Evolutionary conservation across 441 rosid species (phyloP).

Genomic region (Metrosideros polymorpha): DNA sequence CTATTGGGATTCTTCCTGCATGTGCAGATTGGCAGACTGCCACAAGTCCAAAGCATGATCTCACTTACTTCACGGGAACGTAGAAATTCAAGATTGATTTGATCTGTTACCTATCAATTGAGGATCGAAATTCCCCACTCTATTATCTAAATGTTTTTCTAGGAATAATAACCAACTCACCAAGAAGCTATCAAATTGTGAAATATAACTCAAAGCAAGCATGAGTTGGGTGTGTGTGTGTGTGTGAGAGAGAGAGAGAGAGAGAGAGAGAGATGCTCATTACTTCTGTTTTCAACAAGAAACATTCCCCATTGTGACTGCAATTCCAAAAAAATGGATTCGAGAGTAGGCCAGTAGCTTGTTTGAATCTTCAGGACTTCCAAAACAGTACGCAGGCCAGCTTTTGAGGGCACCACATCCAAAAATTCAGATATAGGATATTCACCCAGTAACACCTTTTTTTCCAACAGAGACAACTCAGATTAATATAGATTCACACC

Average conservation of each 20-base stretch:
- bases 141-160: background rate
- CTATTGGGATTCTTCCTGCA: background rate
- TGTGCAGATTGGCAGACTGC: background rate
- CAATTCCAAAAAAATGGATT: conserved; percentile 33
- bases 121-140: background rate
- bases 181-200: background rate
- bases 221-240: background rate
- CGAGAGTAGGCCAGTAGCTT: conserved; percentile 70
- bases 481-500: background rate
- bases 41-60: background rate
- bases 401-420: conserved; percentile 45
- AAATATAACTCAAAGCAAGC: background rate
- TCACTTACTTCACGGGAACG: background rate
- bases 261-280: conserved; percentile 13
- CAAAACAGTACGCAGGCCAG: conserved; percentile 59
- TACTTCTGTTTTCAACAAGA: conserved; percentile 38
- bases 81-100: background rate
- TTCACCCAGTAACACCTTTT: conserved; percentile 81
- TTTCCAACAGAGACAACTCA: conserved; percentile 3
- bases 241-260: background rate
- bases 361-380: conserved; percentile 81
- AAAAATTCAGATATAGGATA: conserved; percentile 25
- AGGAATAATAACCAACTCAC: background rate
- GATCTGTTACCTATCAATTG: background rate
- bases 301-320: conserved; percentile 43